Conservation (phyloP, 2,329 filamentous ascomycete species). For the Ophiostoma sp. region DNA sequence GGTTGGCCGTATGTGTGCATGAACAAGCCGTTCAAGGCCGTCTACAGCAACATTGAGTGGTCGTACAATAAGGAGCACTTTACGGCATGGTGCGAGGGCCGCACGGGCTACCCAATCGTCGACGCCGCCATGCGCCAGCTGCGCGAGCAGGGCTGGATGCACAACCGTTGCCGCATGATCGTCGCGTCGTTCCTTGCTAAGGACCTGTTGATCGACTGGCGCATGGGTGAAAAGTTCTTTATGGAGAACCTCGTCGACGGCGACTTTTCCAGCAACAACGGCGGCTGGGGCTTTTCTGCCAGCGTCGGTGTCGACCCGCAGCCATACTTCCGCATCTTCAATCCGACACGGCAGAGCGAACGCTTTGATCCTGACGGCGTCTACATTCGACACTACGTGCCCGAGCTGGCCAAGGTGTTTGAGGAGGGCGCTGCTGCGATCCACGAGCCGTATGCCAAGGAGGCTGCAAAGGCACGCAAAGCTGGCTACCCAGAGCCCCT, state of each 20-base stretch:
- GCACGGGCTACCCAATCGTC: slow-evolving; percentile 75
- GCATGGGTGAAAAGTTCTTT: slow-evolving; percentile 73
- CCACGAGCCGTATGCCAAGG: slow-evolving; percentile 68
- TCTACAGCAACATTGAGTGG: slow-evolving; percentile 78
- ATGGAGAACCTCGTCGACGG: slow-evolving; percentile 77
- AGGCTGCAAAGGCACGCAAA: slow-evolving; percentile 52
- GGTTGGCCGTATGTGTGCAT: slow-evolving; percentile 78
- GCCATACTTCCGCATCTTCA: slow-evolving; percentile 88
- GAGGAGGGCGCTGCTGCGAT: slow-evolving; percentile 63
- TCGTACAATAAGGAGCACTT: slow-evolving; percentile 68
- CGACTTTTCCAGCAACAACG: slow-evolving; percentile 73
- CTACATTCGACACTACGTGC: slow-evolving; percentile 79
- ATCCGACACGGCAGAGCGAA: slow-evolving; percentile 76
- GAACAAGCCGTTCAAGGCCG: slow-evolving; percentile 67
- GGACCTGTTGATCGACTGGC: slow-evolving; percentile 76
- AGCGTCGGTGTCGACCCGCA: slow-evolving; percentile 42
- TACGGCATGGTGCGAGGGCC: slow-evolving; percentile 65
- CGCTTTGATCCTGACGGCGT: slow-evolving; percentile 74
- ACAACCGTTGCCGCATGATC: slow-evolving; percentile 81
- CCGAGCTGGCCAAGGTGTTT: slow-evolving; percentile 58
- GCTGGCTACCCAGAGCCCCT: slow-evolving; percentile 68
- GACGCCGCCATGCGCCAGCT: slow-evolving; percentile 83
- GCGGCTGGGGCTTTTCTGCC: slow-evolving; percentile 50
- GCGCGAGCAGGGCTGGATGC: slow-evolving; percentile 65
- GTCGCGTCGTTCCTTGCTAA: slow-evolving; percentile 75